Percentiles rank a stretch among this genome's conserved stretches.
Evolutionary conservation across 2,329 filamentous ascomycete genomes (phyloP).

Genomic region (Venturia aucupariae): DNA sequence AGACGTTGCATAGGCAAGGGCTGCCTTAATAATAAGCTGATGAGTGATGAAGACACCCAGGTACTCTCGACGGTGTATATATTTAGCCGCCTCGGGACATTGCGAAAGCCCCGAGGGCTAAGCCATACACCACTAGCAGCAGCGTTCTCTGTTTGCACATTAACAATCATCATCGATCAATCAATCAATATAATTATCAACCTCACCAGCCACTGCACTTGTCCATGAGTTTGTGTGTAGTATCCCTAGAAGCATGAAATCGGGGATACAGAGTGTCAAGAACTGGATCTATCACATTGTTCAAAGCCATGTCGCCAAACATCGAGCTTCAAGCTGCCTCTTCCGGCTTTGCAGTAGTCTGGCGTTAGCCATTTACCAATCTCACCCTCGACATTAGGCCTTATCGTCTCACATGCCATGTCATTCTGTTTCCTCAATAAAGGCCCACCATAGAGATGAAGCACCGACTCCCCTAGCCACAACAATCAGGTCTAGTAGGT

Average conservation of each 20-base stretch:
- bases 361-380: background rate
- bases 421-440: background rate
- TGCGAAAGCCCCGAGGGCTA: background rate
- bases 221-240: too few species aligned
- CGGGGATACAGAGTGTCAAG: background rate
- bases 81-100: background rate
- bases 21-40: too few species aligned
- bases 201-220: too few species aligned
- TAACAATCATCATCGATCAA: background rate
- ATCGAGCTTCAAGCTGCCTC: background rate
- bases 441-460: background rate
- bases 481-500: background rate
- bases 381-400: background rate
- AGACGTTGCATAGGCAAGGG: background rate
- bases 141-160: background rate
- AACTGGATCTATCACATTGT: background rate
- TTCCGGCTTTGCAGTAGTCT: background rate
- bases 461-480: background rate
- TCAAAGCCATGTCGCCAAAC: background rate
- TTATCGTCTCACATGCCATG: conserved; percentile 1
- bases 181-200: too few species aligned
- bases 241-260: too few species aligned
- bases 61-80: background rate
- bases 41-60: background rate
- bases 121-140: background rate